Evolutionary conservation across 1,284 basidiomycete species (phyloP), one percentile per base, ranked within the genome.

Genomic region (Apiotrichum mycotoxinovorans): DNA sequence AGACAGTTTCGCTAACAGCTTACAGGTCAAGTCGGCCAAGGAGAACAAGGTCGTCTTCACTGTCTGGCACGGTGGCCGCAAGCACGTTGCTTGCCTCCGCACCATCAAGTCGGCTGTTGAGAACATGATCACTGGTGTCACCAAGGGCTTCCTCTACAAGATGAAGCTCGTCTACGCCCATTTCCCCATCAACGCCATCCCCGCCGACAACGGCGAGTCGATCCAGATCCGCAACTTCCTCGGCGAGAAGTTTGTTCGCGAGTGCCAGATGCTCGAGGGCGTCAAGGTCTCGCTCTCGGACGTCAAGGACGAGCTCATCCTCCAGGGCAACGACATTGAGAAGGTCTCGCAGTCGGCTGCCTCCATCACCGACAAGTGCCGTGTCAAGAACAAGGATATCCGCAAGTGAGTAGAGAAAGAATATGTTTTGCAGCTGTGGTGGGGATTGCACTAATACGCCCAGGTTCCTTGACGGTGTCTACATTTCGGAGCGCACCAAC

Each of bases 121-220:
- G 78, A 98, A 99, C 84, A 93, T 98, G 93, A 85, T 98, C 79
- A 94, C 83, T 70, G 95, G 94, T 69, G 93, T 97, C 62, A 98
- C 93, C 54, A 91, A 93, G 84, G 96, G 95, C 64, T 98, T 98
- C 87, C 87, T 88, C 75, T 99, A 99, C 87, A 98, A 98, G 88
- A 95, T 97, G 92, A 89, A 91, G 72, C 84, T 94, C 38, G 96
- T 98, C 59, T 99, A 98, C 78, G 96, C 96, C 73, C 96, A 99
- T 85, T 99, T 99, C 85, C 96, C 96, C 66, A 97, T 99, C 84
- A 98, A 99, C 84, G 88, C 91, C 78, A 98, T 98, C 79, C 92
- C 98, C 75, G 87, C 89, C 78, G 87, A 89, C 44, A 81, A 81
- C 69, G 91, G 91, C 58, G 76, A 77, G 55, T 82, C 86, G 53